These are phyloP conservation scores for Neoarthrinium moseri DNA, from an alignment of 2,329 filamentous ascomycete species.

Conservation along the genomic window DNA sequence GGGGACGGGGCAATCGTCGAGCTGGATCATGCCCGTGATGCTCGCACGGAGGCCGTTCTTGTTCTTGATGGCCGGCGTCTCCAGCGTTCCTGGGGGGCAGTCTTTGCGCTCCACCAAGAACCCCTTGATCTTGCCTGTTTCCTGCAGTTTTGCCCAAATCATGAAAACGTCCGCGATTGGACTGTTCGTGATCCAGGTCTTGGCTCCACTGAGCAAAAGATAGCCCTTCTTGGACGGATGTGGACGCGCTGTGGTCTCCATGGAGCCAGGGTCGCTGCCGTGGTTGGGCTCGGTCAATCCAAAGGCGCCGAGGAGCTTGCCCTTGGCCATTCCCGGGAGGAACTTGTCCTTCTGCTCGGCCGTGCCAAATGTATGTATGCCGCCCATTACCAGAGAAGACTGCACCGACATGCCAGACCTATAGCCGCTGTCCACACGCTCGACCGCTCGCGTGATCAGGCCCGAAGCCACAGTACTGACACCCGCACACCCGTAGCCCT, in stretches of 20 bases:
- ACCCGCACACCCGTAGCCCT: slow-evolving; percentile 86
- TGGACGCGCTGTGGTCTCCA: slow-evolving; percentile 84
- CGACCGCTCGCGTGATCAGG: slow-evolving; percentile 85
- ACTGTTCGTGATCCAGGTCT: slow-evolving; percentile 96
- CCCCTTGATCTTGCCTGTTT: slow-evolving; percentile 89
- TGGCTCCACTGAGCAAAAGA: slow-evolving; percentile 74
- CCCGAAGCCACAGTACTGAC: slow-evolving; percentile 86
- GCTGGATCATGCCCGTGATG: slow-evolving; percentile 96
- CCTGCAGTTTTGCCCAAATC: slow-evolving; percentile 90
- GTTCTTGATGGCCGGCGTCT: slow-evolving; percentile 89
- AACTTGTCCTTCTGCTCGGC: slow-evolving; percentile 84
- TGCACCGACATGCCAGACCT: slow-evolving; percentile 92
- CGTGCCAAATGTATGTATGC: slow-evolving; percentile 85
- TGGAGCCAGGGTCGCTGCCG: slow-evolving; percentile 84
- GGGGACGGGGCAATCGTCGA: slow-evolving; percentile 86
- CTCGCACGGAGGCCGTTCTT: slow-evolving; percentile 93
- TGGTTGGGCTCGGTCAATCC: slow-evolving; percentile 92
- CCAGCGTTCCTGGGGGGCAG: slow-evolving; percentile 83
- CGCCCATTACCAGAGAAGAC: slow-evolving; percentile 89
- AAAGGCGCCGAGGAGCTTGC: slow-evolving; percentile 80
- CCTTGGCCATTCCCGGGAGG: slow-evolving; percentile 77
- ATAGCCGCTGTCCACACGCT: slow-evolving; percentile 89
- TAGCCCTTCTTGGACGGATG: slow-evolving; percentile 84
- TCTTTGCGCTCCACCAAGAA: slow-evolving; percentile 85
- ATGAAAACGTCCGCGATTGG: slow-evolving; percentile 83